Conservation (phyloP, 768 basidiomycete genomes). For the Rhodotorula graminis region DNA sequence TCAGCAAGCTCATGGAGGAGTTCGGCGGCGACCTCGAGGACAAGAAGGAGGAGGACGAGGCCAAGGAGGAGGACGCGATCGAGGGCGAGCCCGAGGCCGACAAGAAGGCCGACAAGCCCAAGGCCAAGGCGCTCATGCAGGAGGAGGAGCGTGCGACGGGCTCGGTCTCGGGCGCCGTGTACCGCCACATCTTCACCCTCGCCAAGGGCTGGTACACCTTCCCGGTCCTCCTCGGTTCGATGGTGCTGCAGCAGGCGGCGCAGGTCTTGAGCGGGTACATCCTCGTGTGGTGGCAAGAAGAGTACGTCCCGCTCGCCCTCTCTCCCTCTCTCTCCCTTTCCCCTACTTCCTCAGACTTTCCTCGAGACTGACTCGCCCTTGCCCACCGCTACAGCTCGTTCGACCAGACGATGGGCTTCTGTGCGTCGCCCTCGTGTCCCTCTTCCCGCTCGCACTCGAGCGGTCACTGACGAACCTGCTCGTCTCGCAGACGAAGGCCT, state of each 20-base stretch:
- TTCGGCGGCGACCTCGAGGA: conserved; percentile 48
- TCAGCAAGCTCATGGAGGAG: conserved; percentile 68
- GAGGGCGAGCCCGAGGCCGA: neutral
- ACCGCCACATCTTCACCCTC: conserved; percentile 59
- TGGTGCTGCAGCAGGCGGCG: conserved; percentile 65
- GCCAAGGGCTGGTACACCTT: conserved; percentile 64
- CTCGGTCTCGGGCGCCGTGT: conserved; percentile 44
- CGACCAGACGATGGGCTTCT: conserved; percentile 61
- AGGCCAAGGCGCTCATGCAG: conserved; percentile 63
- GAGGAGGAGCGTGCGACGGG: conserved; percentile 76
- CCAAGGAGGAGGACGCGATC: conserved; percentile 17
- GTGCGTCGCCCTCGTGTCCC: conserved; percentile 40
- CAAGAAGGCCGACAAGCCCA: conserved; percentile 3
- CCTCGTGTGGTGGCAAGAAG: conserved; percentile 81
- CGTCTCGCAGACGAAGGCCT: conserved; percentile 28
- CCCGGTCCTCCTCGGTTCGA: conserved; percentile 60
- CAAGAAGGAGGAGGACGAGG: conserved; percentile 40
- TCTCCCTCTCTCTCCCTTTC: neutral
- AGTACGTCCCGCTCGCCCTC: neutral
- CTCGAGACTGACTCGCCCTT: neutral
- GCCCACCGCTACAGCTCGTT: conserved; percentile 49
- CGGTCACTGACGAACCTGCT: neutral
- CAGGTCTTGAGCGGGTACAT: conserved; percentile 64
- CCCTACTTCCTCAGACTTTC: too few relatives aligned
- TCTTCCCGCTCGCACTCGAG: neutral